Evolutionary conservation across 1,284 basidiomycete species (phyloP).

Genomic region (Rhodofomes roseus): DNA sequence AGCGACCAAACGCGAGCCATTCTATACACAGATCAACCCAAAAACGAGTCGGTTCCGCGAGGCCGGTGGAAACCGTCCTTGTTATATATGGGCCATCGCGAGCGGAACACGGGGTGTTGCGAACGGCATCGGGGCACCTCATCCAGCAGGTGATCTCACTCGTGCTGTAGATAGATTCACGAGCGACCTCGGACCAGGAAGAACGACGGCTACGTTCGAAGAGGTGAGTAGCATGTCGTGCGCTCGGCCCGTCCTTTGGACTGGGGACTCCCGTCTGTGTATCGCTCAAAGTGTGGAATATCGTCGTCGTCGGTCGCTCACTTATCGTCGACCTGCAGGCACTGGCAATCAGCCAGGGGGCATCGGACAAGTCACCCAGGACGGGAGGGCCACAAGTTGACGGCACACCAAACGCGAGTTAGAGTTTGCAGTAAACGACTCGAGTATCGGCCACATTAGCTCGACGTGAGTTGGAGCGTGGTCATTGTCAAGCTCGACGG

Average conservation of each 20-base stretch:
- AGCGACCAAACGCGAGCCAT: conserved; percentile 24
- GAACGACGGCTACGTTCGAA: not conserved
- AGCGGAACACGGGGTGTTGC: not conserved
- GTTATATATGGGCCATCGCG: not conserved
- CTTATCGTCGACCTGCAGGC: too few species aligned
- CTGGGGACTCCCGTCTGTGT: too few species aligned
- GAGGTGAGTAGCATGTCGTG: not conserved
- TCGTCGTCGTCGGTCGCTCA: not conserved
- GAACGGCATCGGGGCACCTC: conserved; percentile 7
- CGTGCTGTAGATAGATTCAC: not conserved
- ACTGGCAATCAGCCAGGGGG: too few species aligned
- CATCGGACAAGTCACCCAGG: too few species aligned
- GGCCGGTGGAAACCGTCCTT: not conserved
- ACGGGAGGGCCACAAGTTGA: too few species aligned
- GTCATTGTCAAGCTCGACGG: not conserved
- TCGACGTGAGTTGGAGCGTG: too few species aligned
- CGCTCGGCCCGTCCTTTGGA: not conserved
- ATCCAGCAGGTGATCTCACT: conserved; percentile 7
- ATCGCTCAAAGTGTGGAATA: not conserved
- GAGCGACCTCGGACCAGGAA: not conserved
- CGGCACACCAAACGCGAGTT: too few species aligned
- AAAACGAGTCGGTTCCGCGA: not conserved
- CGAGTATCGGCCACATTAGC: too few species aligned
- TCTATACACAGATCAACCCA: not conserved
- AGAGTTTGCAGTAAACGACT: too few species aligned